These are phyloP conservation scores for Polymyxa betae DNA, from an alignment of 208 protist species.

Conservation along the genomic window DNA sequence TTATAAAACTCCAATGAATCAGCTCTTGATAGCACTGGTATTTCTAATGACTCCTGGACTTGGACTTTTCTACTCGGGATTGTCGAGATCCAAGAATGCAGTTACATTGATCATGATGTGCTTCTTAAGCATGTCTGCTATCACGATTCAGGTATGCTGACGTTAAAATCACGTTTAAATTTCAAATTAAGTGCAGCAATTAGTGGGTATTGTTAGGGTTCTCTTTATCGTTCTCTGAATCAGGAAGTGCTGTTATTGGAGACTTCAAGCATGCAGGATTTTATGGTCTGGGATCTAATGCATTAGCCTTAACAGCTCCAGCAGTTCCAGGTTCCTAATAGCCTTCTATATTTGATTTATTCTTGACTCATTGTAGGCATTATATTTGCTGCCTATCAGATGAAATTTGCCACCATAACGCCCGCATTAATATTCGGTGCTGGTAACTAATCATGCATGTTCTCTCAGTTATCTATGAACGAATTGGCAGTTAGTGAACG, in stretches of 20 bases:
- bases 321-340: background rate
- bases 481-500: background rate
- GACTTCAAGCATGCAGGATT: slow-evolving; percentile 29
- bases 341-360: background rate
- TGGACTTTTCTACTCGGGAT: slow-evolving; percentile 12
- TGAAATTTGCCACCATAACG: slow-evolving; percentile 39
- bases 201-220: slow-evolving; percentile 25
- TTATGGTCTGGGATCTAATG: background rate
- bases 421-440: slow-evolving; percentile 20
- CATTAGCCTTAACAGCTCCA: background rate
- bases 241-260: background rate
- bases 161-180: background rate
- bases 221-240: background rate
- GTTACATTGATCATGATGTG: slow-evolving; percentile 33
- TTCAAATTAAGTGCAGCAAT: background rate
- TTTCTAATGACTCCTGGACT: slow-evolving; percentile 43
- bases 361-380: background rate
- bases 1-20: background rate
- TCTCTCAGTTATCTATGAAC: background rate
- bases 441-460: background rate
- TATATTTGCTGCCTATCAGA: slow-evolving; percentile 9
- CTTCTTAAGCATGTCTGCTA: background rate
- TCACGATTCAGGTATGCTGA: slow-evolving; percentile 6
- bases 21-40: background rate
- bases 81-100: slow-evolving; percentile 33